Percentiles rank a stretch among this genome's conserved stretches.
Conservation (phyloP, 345 rosid genomes). For the Atalantia buxifolia region DNA sequence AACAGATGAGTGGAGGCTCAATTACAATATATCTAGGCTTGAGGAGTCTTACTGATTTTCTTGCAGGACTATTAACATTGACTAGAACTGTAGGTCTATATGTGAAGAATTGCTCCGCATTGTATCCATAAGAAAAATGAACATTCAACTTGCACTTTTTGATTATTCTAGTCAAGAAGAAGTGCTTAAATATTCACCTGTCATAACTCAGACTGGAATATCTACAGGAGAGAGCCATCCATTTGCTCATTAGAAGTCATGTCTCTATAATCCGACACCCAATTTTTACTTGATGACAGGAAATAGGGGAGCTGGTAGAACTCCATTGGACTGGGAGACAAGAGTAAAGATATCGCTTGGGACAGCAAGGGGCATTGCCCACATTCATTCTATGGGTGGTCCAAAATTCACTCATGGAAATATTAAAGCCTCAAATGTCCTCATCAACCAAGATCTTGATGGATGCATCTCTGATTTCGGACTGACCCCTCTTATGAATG, state of each 20-base stretch:
- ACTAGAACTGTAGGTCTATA: background rate
- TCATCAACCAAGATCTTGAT: conserved; percentile 52
- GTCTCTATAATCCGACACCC: background rate
- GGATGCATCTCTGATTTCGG: conserved; percentile 70
- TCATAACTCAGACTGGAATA: background rate
- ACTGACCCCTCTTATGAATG: conserved; percentile 60
- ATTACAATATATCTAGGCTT: background rate
- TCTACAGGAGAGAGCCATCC: background rate
- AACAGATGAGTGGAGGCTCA: background rate
- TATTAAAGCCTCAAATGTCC: conserved; percentile 77
- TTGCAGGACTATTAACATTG: background rate
- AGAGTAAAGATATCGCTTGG: conserved; percentile 68
- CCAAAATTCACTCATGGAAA: conserved; percentile 81
- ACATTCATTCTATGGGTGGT: conserved; percentile 68
- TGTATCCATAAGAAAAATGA: background rate
- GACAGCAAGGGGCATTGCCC: conserved; percentile 69
- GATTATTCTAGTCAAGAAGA: background rate
- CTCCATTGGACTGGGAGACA: conserved; percentile 64
- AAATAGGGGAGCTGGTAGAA: conserved; percentile 47
- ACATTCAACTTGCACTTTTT: background rate
- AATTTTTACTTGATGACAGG: conserved; percentile 38
- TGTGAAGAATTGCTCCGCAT: background rate
- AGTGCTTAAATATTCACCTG: background rate
- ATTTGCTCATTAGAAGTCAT: background rate
- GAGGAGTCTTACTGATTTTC: background rate